Evolutionary conservation across 2,329 filamentous ascomycete species (phyloP), one percentile per base, ranked within the genome.

Genomic region (Xylaria sp.): DNA sequence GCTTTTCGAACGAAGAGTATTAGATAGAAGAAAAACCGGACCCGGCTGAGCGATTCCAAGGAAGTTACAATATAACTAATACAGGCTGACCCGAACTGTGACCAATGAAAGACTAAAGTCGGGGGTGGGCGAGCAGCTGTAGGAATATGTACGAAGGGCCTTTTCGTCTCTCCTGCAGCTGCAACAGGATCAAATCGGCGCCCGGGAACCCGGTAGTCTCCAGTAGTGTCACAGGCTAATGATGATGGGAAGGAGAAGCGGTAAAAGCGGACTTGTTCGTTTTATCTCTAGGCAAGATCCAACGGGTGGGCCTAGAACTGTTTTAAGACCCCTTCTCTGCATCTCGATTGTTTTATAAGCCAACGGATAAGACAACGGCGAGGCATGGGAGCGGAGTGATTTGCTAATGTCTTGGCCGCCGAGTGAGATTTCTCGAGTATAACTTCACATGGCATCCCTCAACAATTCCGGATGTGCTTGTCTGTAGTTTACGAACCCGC

Each of bases 121-220:
- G 48, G 15, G 10, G 23, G 10, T 38, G n/a, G 49, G 28, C 28
- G 46, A 49, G 13, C 46, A 23, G 46, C 46, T 51, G 15, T 53
- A 17, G 26, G 49, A 56, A 23, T 56, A 54, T 36, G 17, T 26
- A 40, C 53, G 10, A 57, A 57, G 54, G 53, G 51, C 51, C 53
- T 23, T 56, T 20, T 57, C 11, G 26, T 36, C 17, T 20, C 51
- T 23, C 28, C 11, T 36, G n/a, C 31, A 36, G 20, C 10, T 17
- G 20, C 20, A 42, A 33, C 9, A 57, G 33, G 36, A 42, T 57
- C 20, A 28, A 57, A 23, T 57, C 51, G 51, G 15, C 28, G 49
- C 15, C 7, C 10, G 13, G 28, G 17, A 53, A 20, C 28, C 49
- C 7, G 49, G 49, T 53, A 33, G 49, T 28, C 20, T 28, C 26